Evolutionary conservation across 2,329 filamentous ascomycete genomes (phyloP).

Genomic region (Endocalyx cinctus): DNA sequence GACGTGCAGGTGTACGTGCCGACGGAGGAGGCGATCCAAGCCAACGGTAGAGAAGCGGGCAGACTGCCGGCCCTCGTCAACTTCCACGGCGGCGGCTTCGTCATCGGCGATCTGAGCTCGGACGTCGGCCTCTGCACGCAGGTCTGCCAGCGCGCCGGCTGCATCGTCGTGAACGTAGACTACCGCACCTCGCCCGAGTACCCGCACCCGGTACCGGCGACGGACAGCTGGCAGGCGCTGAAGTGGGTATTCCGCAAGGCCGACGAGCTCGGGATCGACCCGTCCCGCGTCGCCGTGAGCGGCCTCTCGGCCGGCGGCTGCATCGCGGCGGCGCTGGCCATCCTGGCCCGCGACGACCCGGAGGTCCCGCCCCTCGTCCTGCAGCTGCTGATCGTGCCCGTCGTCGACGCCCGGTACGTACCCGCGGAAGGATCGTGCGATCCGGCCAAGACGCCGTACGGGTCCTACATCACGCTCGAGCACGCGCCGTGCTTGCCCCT

Average conservation of each 20-base stretch:
- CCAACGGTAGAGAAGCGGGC: conserved; percentile 15
- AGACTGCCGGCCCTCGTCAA: conserved; percentile 44
- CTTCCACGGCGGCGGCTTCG: conserved; percentile 47
- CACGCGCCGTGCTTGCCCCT: conserved; percentile 31
- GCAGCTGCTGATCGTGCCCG: conserved; percentile 30
- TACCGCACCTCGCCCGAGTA: conserved; percentile 48
- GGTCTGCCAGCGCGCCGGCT: conserved; percentile 37
- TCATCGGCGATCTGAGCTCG: conserved; percentile 44
- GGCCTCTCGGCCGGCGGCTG: conserved; percentile 24
- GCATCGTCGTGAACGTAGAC: conserved; percentile 45
- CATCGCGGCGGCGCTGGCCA: conserved; percentile 20
- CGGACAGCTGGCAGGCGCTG: conserved; percentile 45
- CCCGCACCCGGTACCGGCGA: conserved; percentile 41
- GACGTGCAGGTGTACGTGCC: conserved; percentile 42
- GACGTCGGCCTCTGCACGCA: conserved; percentile 46
- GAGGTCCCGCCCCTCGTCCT: conserved; percentile 23
- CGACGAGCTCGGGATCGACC: conserved; percentile 19
- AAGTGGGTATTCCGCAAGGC: conserved; percentile 33
- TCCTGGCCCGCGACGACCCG: conserved; percentile 21
- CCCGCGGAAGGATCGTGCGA: conserved; percentile 25
- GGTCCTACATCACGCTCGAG: conserved; percentile 27
- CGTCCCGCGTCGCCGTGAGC: conserved; percentile 17
- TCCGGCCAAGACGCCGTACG: conserved; percentile 23
- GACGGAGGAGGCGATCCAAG: conserved; percentile 20
- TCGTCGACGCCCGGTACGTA: conserved; percentile 29